Evolutionary conservation across 805 yeast genomes (phyloP), one percentile per base, ranked within the genome.

Genomic region (Jamesozyma lodderae): DNA sequence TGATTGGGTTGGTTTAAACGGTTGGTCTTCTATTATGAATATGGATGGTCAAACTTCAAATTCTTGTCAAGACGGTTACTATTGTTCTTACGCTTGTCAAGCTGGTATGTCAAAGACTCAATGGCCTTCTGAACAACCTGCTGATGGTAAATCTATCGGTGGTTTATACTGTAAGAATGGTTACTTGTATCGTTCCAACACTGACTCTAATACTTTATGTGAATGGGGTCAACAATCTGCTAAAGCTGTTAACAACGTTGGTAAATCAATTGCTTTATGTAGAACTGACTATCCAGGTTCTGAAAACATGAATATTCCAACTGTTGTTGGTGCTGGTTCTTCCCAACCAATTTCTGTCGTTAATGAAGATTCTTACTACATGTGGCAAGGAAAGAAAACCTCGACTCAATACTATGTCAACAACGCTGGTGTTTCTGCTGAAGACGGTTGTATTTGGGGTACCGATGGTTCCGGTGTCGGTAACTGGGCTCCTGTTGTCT

Each of bases 211-310:
- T 51, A 67, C 77, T 70, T 75, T 90, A 59, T 90, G 98, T 73
- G 88, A 74, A 60, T 83, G 95, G 94, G 97, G 96, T 61, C 64
- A 60, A 28, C 70, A 77, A 37, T 64, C 81, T 40, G 94, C 94
- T 36, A 59, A 63, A 37, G 88, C 83, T 52, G 82, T 15, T 18
- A 37, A 37, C 26, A 37, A 25, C 13, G 36, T 71, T 44, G 75
- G 77, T 53, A 69, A 82, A 55, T 66, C 87, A 38, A 90, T 90
- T 55, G 90, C 97, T 44, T 69, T 92, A 58, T 92, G 98, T 75
- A 83, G 96, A 73, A 90, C 98, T 48, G 98, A 90, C 64, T 90
- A 90, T 77, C 98, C 98, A 59, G 98, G 98, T 71, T 81, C 96
- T 49, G 98, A 90, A 72, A 87, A 88, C 76, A 92, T 90, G 97